These are phyloP conservation scores for Saccharomycopsis sp. DNA, from an alignment of 805 yeast genomes.

Conservation along the genomic window DNA sequence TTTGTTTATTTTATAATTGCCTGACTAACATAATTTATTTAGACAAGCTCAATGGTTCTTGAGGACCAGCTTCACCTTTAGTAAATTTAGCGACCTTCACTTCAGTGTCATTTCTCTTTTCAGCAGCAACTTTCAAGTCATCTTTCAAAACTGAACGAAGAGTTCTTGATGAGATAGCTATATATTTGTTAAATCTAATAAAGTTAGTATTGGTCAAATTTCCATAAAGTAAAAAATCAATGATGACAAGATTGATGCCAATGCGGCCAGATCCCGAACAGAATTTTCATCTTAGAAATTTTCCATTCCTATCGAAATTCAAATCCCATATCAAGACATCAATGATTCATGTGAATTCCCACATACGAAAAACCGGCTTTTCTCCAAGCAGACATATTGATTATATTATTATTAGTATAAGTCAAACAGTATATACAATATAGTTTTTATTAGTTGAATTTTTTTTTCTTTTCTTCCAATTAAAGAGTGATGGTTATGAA, in stretches of 20 bases:
- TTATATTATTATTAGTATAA: too few species aligned
- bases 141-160: slow-evolving; percentile 85
- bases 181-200: slow-evolving; percentile 71
- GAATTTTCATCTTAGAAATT: too few species aligned
- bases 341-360: too few species aligned
- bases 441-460: too few species aligned
- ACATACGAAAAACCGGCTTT: slow-evolving; percentile 60
- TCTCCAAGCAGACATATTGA: slow-evolving; percentile 52
- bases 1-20: not conserved
- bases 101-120: slow-evolving; percentile 66
- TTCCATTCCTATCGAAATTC: too few species aligned
- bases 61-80: slow-evolving; percentile 48
- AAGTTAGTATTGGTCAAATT: slow-evolving; percentile 18
- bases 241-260: too few species aligned
- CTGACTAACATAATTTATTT: slow-evolving; percentile 17
- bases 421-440: too few species aligned
- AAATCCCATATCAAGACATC: too few species aligned
- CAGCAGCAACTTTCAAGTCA: slow-evolving; percentile 66
- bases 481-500: too few species aligned
- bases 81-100: slow-evolving; percentile 64
- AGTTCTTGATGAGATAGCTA: slow-evolving; percentile 84
- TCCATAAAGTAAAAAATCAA: too few species aligned
- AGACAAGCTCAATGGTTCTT: slow-evolving; percentile 28
- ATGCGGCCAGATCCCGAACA: too few species aligned
- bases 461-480: too few species aligned